Conservation (phyloP, 805 yeast species). For the Pichia sporocuriosa region DNA sequence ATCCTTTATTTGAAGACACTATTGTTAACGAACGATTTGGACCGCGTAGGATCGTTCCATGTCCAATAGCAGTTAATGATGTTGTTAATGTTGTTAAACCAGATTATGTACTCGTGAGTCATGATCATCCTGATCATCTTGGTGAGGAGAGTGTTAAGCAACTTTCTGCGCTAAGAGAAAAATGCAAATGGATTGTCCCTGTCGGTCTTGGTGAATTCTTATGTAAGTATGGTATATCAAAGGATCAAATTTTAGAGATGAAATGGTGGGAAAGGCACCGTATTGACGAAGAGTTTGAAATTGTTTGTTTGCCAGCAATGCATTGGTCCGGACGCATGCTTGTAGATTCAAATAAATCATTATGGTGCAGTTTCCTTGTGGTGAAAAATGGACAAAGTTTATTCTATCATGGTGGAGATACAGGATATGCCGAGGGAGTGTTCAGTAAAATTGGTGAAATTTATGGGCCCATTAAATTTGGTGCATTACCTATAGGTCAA, state of each 20-base stretch:
- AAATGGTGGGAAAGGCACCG: constrained; percentile 82
- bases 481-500: constrained; percentile 89
- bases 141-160: constrained; percentile 53
- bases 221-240: constrained; percentile 49
- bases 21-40: constrained; percentile 61
- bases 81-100: constrained; percentile 46
- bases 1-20: constrained; percentile 70
- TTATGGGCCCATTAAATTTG: constrained; percentile 59
- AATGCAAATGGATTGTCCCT: constrained; percentile 80
- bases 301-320: constrained; percentile 90
- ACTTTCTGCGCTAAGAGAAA: constrained; percentile 41
- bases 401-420: constrained; percentile 90
- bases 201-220: constrained; percentile 61
- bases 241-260: constrained; percentile 54
- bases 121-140: constrained; percentile 93
- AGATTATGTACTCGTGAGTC: constrained; percentile 74
- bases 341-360: constrained; percentile 69
- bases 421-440: constrained; percentile 77
- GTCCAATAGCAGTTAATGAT: constrained; percentile 60
- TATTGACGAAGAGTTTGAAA: constrained; percentile 50
- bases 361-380: constrained; percentile 86
- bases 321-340: constrained; percentile 92
- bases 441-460: constrained; percentile 58
- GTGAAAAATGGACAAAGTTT: constrained; percentile 61
- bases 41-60: constrained; percentile 75